These are phyloP conservation scores for Lactarius hatsudake DNA, from an alignment of 768 basidiomycete species.

Conservation along the genomic window DNA sequence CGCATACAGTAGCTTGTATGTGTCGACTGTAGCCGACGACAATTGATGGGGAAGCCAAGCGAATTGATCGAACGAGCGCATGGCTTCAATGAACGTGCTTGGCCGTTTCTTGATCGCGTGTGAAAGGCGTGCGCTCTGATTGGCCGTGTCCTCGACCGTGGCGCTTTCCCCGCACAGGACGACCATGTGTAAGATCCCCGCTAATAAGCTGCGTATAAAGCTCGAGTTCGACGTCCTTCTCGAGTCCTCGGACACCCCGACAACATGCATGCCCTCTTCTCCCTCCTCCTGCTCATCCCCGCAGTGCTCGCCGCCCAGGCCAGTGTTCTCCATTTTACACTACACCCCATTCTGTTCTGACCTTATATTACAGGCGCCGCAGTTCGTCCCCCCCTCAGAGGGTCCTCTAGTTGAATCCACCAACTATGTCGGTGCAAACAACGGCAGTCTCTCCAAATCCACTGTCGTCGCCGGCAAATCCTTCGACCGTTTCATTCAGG, in stretches of 20 bases:
- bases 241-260: not conserved
- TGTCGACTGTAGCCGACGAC: too few species aligned
- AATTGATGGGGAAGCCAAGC: too few species aligned
- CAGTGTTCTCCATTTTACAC: not conserved
- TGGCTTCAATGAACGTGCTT: not conserved
- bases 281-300: constrained; percentile 12
- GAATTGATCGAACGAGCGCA: not conserved
- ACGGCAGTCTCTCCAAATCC: constrained; percentile 42
- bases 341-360: not conserved
- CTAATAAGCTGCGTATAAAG: constrained; percentile 6
- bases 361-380: constrained; percentile 25
- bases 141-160: not conserved
- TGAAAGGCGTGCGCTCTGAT: not conserved
- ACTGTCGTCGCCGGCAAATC: constrained; percentile 41
- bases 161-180: not conserved
- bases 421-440: constrained; percentile 44
- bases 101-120: not conserved
- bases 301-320: constrained; percentile 13
- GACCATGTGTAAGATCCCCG: not conserved
- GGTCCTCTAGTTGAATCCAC: constrained; percentile 32
- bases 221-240: not conserved
- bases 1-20: too few species aligned
- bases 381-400: constrained; percentile 34
- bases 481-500: constrained; percentile 48
- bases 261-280: constrained; percentile 10